These are phyloP conservation scores for Rhodotorula paludigena DNA, from an alignment of 768 basidiomycete species.

Conservation along the genomic window DNA sequence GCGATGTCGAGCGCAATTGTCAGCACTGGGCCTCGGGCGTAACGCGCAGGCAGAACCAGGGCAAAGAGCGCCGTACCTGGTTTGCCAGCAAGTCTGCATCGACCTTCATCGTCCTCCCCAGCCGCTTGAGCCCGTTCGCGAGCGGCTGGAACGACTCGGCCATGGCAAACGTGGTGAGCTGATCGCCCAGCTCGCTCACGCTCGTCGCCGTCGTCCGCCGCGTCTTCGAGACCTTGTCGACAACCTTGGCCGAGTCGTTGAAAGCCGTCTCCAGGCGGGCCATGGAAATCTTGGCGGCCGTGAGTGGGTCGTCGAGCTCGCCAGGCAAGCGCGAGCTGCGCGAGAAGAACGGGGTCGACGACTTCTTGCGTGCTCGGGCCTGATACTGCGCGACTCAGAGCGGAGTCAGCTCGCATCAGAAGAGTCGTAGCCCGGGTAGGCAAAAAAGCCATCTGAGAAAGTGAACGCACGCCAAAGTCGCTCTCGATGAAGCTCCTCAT, in stretches of 20 bases:
- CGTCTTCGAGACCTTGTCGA: slow-evolving; percentile 75
- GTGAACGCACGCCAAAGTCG: slow-evolving; percentile 70
- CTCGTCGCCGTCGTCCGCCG: slow-evolving; percentile 65
- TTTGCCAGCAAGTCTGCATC: slow-evolving; percentile 51
- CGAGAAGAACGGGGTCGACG: slow-evolving; percentile 18
- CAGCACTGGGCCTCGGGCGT: background rate
- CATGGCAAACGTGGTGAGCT: slow-evolving; percentile 78
- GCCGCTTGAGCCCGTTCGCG: slow-evolving; percentile 73
- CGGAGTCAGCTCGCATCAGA: background rate
- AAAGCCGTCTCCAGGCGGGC: slow-evolving; percentile 88
- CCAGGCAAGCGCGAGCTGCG: slow-evolving; percentile 15
- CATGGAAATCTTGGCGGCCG: slow-evolving; percentile 80
- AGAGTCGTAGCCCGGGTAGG: background rate
- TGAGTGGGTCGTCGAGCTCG: slow-evolving; percentile 55
- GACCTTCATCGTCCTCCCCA: slow-evolving; percentile 75
- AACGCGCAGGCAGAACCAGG: background rate
- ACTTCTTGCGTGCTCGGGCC: slow-evolving; percentile 32
- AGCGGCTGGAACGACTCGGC: slow-evolving; percentile 82
- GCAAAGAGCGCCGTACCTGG: slow-evolving; percentile 50
- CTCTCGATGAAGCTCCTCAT: slow-evolving; percentile 90
- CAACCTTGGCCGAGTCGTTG: slow-evolving; percentile 82
- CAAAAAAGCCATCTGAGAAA: background rate
- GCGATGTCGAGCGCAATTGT: background rate
- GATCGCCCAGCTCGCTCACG: slow-evolving; percentile 88
- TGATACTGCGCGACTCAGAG: slow-evolving; percentile 43